Percentiles rank a stretch among this genome's conserved stretches.
Evolutionary conservation across 805 yeast genomes (phyloP).

Genomic region (Scheffersomyces lignosus): DNA sequence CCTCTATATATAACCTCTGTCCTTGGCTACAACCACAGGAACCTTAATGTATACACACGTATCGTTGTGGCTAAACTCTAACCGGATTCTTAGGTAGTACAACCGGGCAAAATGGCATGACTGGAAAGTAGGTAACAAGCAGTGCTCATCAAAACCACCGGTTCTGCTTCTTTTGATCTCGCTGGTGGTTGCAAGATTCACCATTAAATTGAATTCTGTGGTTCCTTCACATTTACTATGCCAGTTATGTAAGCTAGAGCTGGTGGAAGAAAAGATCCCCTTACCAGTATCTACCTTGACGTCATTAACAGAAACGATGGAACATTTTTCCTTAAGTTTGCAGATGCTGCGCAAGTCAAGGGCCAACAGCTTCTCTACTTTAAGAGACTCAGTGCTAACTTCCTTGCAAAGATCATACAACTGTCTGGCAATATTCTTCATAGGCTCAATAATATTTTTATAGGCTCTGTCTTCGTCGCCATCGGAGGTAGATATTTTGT

Average conservation of each 20-base stretch:
- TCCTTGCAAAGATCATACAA: not conserved
- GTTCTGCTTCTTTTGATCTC: not conserved
- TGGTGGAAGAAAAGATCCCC: not conserved
- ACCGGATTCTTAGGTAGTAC: slow-evolving; percentile 3
- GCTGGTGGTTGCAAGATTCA: not conserved
- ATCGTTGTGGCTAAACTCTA: not conserved
- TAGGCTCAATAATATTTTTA: not conserved
- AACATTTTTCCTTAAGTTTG: not conserved
- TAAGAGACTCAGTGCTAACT: not conserved
- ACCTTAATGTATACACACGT: not conserved
- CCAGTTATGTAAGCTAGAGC: not conserved
- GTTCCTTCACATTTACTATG: not conserved
- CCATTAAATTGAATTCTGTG: not conserved
- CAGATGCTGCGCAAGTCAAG: not conserved
- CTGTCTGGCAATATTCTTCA: not conserved
- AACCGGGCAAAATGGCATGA: slow-evolving; percentile 3
- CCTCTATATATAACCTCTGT: no score
- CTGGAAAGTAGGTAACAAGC: slow-evolving; percentile 5
- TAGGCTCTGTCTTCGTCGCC: not conserved
- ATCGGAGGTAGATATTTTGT: not conserved
- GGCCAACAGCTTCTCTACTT: not conserved
- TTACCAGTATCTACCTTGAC: not conserved
- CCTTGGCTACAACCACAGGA: not conserved
- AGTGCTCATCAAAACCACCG: slow-evolving; percentile 1
- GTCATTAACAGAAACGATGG: not conserved